Evolutionary conservation across 176 grass and related monocot species (phyloP), one percentile per base, ranked within the genome.

Genomic region (Ampelocalamus luodianensis): DNA sequence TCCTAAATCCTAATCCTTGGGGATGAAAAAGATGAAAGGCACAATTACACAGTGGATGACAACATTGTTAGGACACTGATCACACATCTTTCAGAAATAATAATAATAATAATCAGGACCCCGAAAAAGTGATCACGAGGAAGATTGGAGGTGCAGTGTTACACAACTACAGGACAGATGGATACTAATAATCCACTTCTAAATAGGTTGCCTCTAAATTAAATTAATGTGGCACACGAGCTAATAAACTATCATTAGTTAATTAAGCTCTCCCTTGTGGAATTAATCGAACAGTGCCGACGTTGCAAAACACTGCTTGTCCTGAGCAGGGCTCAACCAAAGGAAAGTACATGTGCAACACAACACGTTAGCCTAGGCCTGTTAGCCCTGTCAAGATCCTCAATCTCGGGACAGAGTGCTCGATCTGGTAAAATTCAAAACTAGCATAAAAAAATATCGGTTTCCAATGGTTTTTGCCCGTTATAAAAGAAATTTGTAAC

Each of bases 1-100:
- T 27, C 23, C 15, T 71, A 15, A 45, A 38, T 13, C 12, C 22
- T 65, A 9, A 38, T 53, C 68, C 54, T 3, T 38, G 63, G 20
- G 18, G 54, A 72, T 62, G 62, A 82, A n/a, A 68, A 75, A 61
- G 50, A 22, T 66, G n/a, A 12, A 56, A 43, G 32, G 17, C 27
- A 26, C 43, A 10, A 38, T 65, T 23, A 29, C 38, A 75, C 71
- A 75, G 29, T 29, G 61, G 61, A 15, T 58, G 65, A 71, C 65
- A 58, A 9, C 70, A 83, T 10, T 14, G 64, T 17, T 63, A 49
- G 18, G 43, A 12, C 23, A 62, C 29, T 1, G 29, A 0, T 1
- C 11, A 62, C 23, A 27, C 23, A 27, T 62, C 24, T 62, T 24
- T 62, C 10, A 27, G 24, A 26, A 59, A n/a, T 11, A 62, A 27